phyloP scores from a whole-genome alignment of 352 stramenopile species.

The Phytophthora macrochlamydospora region DNA sequence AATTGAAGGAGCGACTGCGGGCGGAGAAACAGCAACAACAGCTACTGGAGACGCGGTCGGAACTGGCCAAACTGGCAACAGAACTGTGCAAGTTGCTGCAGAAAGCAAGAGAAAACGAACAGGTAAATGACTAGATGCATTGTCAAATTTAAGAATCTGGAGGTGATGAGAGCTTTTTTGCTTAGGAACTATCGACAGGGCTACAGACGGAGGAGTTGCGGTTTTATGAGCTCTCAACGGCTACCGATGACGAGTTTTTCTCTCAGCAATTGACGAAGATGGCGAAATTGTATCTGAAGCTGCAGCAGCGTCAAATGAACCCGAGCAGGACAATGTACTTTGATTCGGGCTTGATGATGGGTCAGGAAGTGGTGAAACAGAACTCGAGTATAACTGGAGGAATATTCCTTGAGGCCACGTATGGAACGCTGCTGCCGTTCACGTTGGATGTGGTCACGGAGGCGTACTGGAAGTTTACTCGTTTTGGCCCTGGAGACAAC shows the following conservation, averaged over 20 bases:
- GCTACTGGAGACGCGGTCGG: slow-evolving; percentile 3
- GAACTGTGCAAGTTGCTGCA: not conserved
- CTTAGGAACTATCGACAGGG: too few relatives aligned
- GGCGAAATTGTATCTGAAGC: not conserved
- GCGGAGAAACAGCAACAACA: slow-evolving; percentile 23
- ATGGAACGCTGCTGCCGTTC: slow-evolving; percentile 17
- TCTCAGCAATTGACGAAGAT: slow-evolving; percentile 9
- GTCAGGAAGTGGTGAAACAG: not conserved
- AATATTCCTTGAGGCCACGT: slow-evolving; percentile 13
- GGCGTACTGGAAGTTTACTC: slow-evolving; percentile 25
- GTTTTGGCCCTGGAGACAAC: slow-evolving; percentile 6
- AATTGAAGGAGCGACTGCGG: slow-evolving; percentile 17
- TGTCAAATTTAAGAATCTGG: too few relatives aligned
- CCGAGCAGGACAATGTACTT: not conserved
- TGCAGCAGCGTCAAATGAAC: slow-evolving; percentile 1
- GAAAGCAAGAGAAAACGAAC: not conserved
- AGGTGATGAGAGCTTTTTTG: too few relatives aligned
- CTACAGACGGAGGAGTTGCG: not conserved
- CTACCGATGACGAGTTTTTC: slow-evolving; percentile 9
- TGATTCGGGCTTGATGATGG: slow-evolving; percentile 2
- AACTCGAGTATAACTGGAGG: not conserved
- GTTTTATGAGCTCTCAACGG: slow-evolving; percentile 12
- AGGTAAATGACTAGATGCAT: not conserved
- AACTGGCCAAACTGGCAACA: slow-evolving; percentile 1
- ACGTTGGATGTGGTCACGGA: slow-evolving; percentile 11